These are phyloP conservation scores for Thuidium tamariscinum DNA, from an alignment of 225 moss, liverwort and hornwort genomes.

Conservation along the genomic window DNA sequence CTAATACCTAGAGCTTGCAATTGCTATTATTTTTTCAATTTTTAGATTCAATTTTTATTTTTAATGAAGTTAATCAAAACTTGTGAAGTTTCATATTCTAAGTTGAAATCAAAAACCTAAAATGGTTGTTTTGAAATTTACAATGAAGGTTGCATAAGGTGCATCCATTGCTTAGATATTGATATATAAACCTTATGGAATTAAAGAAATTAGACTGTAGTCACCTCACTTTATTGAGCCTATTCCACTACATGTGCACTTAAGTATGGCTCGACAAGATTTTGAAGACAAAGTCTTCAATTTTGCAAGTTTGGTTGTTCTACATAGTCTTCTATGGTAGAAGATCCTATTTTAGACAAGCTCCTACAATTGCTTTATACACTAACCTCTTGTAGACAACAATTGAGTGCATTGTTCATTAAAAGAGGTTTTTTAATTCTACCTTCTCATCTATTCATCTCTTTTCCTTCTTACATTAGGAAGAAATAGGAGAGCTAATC, in stretches of 20 bases:
- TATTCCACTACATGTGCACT: not conserved
- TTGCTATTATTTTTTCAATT: not conserved
- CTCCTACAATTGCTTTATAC: too few species aligned
- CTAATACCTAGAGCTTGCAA: rapidly evolving
- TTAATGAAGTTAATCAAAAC: rapidly evolving
- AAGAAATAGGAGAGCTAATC: too few species aligned
- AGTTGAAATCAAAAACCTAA: not conserved
- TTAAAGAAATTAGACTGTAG: not conserved
- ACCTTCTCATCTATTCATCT: too few species aligned
- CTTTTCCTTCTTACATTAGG: too few species aligned
- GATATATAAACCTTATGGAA: rapidly evolving
- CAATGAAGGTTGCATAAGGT: not conserved
- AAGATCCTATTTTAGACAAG: too few species aligned
- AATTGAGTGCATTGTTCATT: too few species aligned
- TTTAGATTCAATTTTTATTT: not conserved
- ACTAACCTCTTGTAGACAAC: too few species aligned
- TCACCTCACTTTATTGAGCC: rapidly evolving
- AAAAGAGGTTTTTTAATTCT: too few species aligned
- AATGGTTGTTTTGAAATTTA: not conserved
- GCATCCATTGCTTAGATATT: rapidly evolving
- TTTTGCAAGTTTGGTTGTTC: too few species aligned
- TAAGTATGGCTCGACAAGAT: not conserved
- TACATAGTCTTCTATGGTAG: not conserved
- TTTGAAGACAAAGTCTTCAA: not conserved
- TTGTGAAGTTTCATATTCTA: not conserved